Evolutionary conservation across 225 moss, liverwort and hornwort species (phyloP), one percentile per base, ranked within the genome.

Genomic region (Marchantia paleacea): DNA sequence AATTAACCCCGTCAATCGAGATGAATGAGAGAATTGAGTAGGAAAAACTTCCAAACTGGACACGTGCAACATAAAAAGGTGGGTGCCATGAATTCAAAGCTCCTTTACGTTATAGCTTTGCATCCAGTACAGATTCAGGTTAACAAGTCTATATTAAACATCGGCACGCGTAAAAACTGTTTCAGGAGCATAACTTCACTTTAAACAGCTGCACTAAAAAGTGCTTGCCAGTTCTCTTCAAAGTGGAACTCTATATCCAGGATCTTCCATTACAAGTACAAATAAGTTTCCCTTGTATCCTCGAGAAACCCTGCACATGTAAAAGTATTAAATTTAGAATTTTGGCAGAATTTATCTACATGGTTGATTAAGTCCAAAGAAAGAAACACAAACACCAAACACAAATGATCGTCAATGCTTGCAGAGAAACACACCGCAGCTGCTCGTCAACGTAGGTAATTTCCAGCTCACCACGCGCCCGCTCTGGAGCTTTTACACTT

Each of bases 381-480:
- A 26, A 24, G 26, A 24, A 74, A 55, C 54, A 74, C 8, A 29
- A 0, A 55, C 57, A 4, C 20, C 10, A n/a, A 20, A 19, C 47
- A 49, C 18, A 50, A 71, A 0, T 14, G 20, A 71, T 68, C 11
- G 4, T 19, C 28, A 68, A 14, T 3, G 29, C 12, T 31, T 29
- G 30, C 31, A 68, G 7, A 4, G 20, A 79, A 14, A 69, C 86
- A 77, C 81, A 91, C 95, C 94, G 88, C 80, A 97, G 53, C 61
- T 89, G 85, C 55, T 97, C 91, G 78, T 97, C 96, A 55, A 97
- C 87, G 76, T 93, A 97, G 50, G 96, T n/a, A 26, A 97, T 83
- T 58, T 92, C 91, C 72, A 94, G 84, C 80, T 92, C 94, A 68
- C 91, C 93, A 82, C 80, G 78, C 50, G 91, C 93, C 19, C 92